phyloP scores from a whole-genome alignment of 805 yeast genomes.

The Ogataea pini region DNA sequence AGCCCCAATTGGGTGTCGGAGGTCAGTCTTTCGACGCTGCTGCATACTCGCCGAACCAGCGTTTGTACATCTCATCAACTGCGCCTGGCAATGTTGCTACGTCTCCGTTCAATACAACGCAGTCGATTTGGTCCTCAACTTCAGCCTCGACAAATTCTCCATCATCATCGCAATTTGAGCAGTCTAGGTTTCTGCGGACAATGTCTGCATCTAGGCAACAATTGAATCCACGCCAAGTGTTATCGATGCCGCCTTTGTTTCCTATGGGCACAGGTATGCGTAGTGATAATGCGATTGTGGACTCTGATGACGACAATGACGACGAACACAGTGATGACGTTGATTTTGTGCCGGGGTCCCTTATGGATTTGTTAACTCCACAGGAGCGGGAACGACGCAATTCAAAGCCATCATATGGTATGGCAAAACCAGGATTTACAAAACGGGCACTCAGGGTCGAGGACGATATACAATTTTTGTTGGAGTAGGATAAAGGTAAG shows the following conservation, averaged over 20 bases:
- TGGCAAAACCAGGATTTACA: conserved; percentile 7
- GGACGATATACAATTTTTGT: conserved; percentile 39
- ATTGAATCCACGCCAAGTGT: conserved; percentile 11
- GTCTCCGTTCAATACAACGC: conserved; percentile 27
- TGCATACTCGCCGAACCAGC: conserved; percentile 10
- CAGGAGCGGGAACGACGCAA: conserved; percentile 69
- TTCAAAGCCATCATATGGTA: conserved; percentile 43
- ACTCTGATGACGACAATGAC: conserved; percentile 36
- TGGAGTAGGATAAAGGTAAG: conserved; percentile 27
- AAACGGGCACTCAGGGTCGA: conserved; percentile 21
- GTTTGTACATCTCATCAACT: conserved; percentile 15
- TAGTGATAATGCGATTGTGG: conserved; percentile 23
- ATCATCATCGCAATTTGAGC: conserved; percentile 11
- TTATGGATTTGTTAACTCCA: conserved; percentile 81
- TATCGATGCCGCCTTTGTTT: conserved; percentile 5
- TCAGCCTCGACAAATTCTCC: conserved; percentile 17
- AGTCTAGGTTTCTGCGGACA: conserved; percentile 15
- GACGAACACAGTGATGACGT: conserved; percentile 47
- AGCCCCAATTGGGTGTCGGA: not conserved
- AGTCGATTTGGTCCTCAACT: conserved; percentile 26
- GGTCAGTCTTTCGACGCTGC: conserved; percentile 11
- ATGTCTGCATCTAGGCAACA: conserved; percentile 18
- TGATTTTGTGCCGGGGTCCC: conserved; percentile 78
- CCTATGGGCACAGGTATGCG: not conserved
- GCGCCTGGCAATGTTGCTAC: conserved; percentile 23